Percentiles rank a stretch among this genome's conserved stretches.
Conservation (phyloP, 2,329 filamentous ascomycete genomes). For the Pyrenophora seminiperda region DNA sequence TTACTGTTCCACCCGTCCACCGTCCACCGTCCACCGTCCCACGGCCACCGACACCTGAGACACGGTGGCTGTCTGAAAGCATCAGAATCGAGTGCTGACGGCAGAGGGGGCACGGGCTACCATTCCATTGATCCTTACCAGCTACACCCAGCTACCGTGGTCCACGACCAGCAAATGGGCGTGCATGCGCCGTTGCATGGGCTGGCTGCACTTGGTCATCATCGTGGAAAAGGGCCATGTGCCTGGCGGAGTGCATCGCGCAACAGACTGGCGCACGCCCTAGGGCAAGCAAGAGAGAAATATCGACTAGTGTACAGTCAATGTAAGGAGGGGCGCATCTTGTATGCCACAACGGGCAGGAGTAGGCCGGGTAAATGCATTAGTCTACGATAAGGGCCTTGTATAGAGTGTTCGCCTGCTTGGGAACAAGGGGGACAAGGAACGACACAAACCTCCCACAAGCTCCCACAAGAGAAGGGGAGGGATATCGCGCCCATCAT, state of each 20-base stretch:
- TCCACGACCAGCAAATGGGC: slow-evolving; percentile 5
- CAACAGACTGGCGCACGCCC: slow-evolving; percentile 8
- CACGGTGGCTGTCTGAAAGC: slow-evolving; percentile 19
- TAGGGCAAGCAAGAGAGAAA: not conserved
- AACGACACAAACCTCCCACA: slow-evolving; percentile 4
- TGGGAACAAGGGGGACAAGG: slow-evolving; percentile 6
- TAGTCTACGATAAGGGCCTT: slow-evolving; percentile 17
- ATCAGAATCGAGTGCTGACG: slow-evolving; percentile 22
- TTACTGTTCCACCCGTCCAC: too few species aligned
- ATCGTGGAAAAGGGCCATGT: slow-evolving; percentile 9
- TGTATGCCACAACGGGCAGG: slow-evolving; percentile 17
- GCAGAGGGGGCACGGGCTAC: slow-evolving; percentile 17
- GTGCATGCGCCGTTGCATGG: not conserved
- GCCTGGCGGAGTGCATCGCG: slow-evolving; percentile 7
- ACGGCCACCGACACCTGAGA: slow-evolving; percentile 10
- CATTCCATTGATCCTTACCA: too few species aligned
- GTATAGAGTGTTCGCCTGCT: slow-evolving; percentile 9
- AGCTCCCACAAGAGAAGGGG: not conserved
- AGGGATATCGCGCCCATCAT: not conserved
- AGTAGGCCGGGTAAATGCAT: slow-evolving; percentile 26
- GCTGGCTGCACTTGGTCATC: slow-evolving; percentile 14
- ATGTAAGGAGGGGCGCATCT: slow-evolving; percentile 19
- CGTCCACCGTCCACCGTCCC: too few species aligned
- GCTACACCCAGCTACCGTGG: too few species aligned
- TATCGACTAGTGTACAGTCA: slow-evolving; percentile 10